phyloP scores from a whole-genome alignment of 1,284 basidiomycete species.

The Microbotryum saponariae region DNA sequence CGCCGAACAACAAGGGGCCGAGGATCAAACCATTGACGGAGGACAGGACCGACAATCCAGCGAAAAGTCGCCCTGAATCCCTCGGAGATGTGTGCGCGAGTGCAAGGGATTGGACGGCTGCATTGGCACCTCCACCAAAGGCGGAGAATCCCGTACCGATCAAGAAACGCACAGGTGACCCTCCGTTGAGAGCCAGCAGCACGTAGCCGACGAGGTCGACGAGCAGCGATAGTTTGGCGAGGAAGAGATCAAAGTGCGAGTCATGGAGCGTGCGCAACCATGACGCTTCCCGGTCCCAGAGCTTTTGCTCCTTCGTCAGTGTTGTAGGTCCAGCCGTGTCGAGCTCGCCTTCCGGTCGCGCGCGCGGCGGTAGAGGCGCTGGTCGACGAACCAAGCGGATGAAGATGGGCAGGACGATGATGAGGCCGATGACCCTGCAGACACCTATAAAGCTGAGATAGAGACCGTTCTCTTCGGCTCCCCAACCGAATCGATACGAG shows the following conservation, averaged over 20 bases:
- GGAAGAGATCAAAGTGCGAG: constrained; percentile 31
- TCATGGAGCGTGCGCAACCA: constrained; percentile 29
- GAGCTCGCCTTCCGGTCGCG: constrained; percentile 5
- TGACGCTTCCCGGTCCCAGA: constrained; percentile 27
- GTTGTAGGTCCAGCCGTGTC: background rate
- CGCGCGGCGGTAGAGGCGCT: constrained; percentile 9
- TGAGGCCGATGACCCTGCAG: constrained; percentile 27
- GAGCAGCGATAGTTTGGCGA: constrained; percentile 20
- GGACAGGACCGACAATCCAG: constrained; percentile 61
- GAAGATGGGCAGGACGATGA: constrained; percentile 27
- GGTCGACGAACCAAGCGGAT: constrained; percentile 17
- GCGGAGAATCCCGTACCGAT: constrained; percentile 47
- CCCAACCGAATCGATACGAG: constrained; percentile 27
- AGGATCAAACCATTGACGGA: constrained; percentile 49
- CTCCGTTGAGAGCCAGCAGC: constrained; percentile 5
- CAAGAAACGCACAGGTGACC: constrained; percentile 44
- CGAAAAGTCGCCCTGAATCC: constrained; percentile 55
- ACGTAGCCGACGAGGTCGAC: constrained; percentile 24
- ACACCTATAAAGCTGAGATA: constrained; percentile 29
- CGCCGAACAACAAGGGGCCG: constrained; percentile 55
- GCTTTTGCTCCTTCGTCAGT: background rate
- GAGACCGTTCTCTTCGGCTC: constrained; percentile 22
- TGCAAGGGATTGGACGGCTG: constrained; percentile 59
- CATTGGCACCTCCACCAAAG: constrained; percentile 55
- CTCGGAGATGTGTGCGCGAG: constrained; percentile 52